Evolutionary conservation across 352 stramenopile species (phyloP), one percentile per base, ranked within the genome.

Genomic region (Pythium folliculosum): DNA sequence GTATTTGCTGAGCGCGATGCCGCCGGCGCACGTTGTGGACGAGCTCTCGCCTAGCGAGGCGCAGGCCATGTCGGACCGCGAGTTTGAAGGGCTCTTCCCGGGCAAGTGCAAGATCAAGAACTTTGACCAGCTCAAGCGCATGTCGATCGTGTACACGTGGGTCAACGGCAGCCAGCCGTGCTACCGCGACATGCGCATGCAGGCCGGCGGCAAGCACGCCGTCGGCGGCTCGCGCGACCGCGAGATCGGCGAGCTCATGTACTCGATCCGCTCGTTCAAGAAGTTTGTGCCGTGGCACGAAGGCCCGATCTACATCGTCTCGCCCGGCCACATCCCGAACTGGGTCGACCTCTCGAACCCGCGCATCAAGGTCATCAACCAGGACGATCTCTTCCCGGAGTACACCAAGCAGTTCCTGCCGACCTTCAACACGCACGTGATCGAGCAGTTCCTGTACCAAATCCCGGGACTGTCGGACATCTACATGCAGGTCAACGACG

Each of bases 131-230:
- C 61, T 96, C 51, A 85, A 86, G 5, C 88, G 84, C 71, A 91
- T 92, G 82, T 90, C 84, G 45, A 94, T 96, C 64, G 88, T 96
- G 49, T 96, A 96, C 80, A 96, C 86, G 77, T 96, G 86, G 88
- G 86, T 95, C 22, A 96, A 96, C 66, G 88, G 86, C 62, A 92
- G 75, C 51, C 75, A 91, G 72, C 86, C 82, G n/a, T 96, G 88
- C 78, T 95, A 96, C 80, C 80, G 84, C 30, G 72, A 91, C 21
- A 60, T 71, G 56, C 83, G 88, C 52, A 75, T 89, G 64, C 75
- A 87, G 51, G 73, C 78, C 19, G 86, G 88, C 35, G 85, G 86
- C 23, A 89, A 90, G 61, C 74, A 89, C 60, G 83, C 86, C 3
- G 67, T 94, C 13, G 86, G 86, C 25, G 86, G 85, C 37, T 96